These are phyloP conservation scores for Aspergillus hortae DNA, from an alignment of 2,329 filamentous ascomycete species.

Conservation along the genomic window DNA sequence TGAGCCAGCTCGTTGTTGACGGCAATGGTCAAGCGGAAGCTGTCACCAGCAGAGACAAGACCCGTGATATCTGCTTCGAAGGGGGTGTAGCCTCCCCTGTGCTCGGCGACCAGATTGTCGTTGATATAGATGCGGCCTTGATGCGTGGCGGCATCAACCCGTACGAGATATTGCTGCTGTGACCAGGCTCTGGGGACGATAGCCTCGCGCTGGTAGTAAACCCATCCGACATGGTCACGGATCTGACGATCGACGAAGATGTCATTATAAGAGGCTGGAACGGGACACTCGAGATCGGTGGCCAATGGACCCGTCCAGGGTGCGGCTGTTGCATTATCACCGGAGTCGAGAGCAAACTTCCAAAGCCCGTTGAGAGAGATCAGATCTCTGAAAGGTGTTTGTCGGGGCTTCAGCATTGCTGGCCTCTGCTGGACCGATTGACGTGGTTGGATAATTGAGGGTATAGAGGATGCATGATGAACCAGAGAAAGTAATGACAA, in stretches of 20 bases:
- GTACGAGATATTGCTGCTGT: conserved; percentile 17
- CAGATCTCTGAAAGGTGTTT: conserved; percentile 3
- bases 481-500: too few species aligned
- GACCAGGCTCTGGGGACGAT: conserved; percentile 20
- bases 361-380: conserved; percentile 14
- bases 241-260: conserved; percentile 14
- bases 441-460: too few species aligned
- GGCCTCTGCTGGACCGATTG: too few species aligned
- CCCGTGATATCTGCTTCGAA: conserved; percentile 24
- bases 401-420: too few species aligned
- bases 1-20: conserved; percentile 28
- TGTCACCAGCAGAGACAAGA: conserved; percentile 16
- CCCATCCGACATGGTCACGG: conserved; percentile 30
- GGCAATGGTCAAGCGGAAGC: conserved; percentile 27
- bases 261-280: conserved; percentile 16
- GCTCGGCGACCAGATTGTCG: conserved; percentile 20
- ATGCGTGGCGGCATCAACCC: conserved; percentile 27
- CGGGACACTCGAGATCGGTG: conserved; percentile 12
- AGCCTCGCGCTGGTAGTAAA: conserved; percentile 27
- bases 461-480: too few species aligned
- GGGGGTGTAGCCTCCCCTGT: conserved; percentile 25
- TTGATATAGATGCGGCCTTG: conserved; percentile 26
- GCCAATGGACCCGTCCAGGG: background rate
- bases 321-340: too few species aligned
- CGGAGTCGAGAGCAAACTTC: conserved; percentile 10